phyloP scores from a whole-genome alignment of 306 rosid species.

The Chamaecrista fasciculata region DNA sequence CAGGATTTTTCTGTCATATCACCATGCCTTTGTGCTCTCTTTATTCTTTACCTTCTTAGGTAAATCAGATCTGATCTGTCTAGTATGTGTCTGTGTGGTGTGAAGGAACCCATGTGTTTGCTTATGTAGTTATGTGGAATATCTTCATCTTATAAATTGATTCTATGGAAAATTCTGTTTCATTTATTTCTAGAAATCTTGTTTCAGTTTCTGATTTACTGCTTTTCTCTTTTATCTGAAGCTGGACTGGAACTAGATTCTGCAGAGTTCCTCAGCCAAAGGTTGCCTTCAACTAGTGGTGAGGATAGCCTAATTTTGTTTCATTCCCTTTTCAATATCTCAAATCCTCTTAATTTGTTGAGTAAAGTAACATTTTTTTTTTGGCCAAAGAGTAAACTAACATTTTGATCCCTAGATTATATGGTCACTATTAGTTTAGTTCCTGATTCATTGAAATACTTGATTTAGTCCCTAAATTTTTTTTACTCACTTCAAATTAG shows the following conservation, averaged over 20 bases:
- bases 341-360: background rate
- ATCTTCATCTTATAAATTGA: conserved; percentile 1
- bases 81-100: background rate
- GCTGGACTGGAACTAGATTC: conserved; percentile 26
- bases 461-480: too few relatives aligned
- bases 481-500: too few relatives aligned
- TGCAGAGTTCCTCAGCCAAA: conserved; percentile 18
- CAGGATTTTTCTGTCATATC: conserved; percentile 42
- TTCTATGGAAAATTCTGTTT: background rate
- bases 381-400: too few relatives aligned
- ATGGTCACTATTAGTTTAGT: too few relatives aligned
- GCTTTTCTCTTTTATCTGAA: conserved; percentile 1
- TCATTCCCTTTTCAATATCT: background rate
- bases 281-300: background rate
- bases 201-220: conserved; percentile 13
- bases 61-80: conserved; percentile 22
- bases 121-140: background rate
- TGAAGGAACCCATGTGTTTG: background rate
- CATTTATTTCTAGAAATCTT: background rate
- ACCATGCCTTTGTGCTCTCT: conserved; percentile 36
- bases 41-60: conserved; percentile 35
- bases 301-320: background rate
- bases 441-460: too few relatives aligned
- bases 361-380: too few relatives aligned
- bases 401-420: too few relatives aligned